Percentiles rank a stretch among this genome's conserved stretches.
These are phyloP conservation scores for Crithidia brevicula DNA, from an alignment of 208 protist species.

Conservation along the genomic window DNA sequence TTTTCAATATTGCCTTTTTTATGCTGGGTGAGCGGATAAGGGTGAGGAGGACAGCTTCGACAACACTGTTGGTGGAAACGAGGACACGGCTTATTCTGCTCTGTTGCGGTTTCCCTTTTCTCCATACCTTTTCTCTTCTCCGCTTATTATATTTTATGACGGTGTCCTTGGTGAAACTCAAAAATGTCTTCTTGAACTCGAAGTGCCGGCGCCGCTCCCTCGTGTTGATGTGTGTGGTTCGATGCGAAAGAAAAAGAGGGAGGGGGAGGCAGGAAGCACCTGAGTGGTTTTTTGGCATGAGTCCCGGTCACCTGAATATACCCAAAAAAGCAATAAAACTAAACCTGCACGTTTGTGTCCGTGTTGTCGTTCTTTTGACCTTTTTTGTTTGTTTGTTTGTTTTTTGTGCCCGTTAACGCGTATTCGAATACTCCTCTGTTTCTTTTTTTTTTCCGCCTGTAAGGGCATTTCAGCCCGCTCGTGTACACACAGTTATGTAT, in stretches of 20 bases:
- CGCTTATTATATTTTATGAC: constrained; percentile 27
- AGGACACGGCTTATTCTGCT: too few species aligned
- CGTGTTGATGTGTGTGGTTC: too few species aligned
- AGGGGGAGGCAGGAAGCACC: neutral
- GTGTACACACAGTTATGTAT: too few species aligned
- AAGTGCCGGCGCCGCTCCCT: neutral
- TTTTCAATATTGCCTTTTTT: constrained; percentile 11
- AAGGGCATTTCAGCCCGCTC: too few species aligned
- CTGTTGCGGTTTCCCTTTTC: constrained; percentile 2
- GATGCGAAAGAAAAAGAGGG: too few species aligned
- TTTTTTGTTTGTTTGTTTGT: neutral
- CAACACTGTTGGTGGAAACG: neutral
- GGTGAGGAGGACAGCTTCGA: neutral
- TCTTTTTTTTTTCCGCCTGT: too few species aligned
- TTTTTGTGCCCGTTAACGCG: too few species aligned
- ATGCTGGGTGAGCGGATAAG: neutral
- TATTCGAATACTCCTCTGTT: too few species aligned
- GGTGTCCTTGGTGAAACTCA: constrained; percentile 28
- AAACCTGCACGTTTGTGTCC: neutral
- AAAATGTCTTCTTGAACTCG: constrained; percentile 2
- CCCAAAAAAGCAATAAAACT: neutral
- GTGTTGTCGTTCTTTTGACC: neutral
- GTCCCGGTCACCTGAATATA: constrained; percentile 27
- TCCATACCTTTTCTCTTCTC: constrained; percentile 13
- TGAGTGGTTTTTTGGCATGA: neutral